These are phyloP conservation scores for Salisapilia sapeloensis DNA, from an alignment of 352 stramenopile species.

Conservation along the genomic window DNA sequence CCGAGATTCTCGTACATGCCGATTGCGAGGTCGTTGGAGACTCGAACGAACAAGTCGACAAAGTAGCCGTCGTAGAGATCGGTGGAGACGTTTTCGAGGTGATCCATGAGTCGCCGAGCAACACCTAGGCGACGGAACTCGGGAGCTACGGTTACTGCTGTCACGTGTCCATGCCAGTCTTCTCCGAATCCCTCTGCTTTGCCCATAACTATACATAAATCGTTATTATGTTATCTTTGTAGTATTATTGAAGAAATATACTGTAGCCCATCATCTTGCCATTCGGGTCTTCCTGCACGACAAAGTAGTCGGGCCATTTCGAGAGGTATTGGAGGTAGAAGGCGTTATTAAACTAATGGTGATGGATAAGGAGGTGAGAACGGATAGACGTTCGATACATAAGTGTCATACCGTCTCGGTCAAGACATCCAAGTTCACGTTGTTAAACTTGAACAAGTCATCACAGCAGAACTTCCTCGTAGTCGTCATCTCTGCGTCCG, in stretches of 20 bases:
- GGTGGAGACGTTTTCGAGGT: slow-evolving; percentile 79
- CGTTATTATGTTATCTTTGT: slow-evolving; percentile 3
- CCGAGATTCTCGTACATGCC: slow-evolving; percentile 88
- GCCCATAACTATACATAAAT: slow-evolving; percentile 70
- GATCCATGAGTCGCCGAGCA: slow-evolving; percentile 89
- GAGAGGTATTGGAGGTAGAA: slow-evolving; percentile 97
- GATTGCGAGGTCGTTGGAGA: slow-evolving; percentile 88
- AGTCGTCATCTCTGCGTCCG: slow-evolving; percentile 85
- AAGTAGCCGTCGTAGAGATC: slow-evolving; percentile 91
- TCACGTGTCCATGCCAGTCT: slow-evolving; percentile 97
- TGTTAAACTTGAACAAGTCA: slow-evolving; percentile 97
- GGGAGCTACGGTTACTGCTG: slow-evolving; percentile 93
- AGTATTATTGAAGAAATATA: slow-evolving; percentile 8
- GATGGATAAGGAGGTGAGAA: too few species aligned
- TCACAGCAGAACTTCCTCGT: slow-evolving; percentile 91
- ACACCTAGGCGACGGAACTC: slow-evolving; percentile 87
- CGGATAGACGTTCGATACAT: slow-evolving; percentile 4
- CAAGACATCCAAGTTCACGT: slow-evolving; percentile 95
- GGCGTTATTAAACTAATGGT: slow-evolving; percentile 86
- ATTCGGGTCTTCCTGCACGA: slow-evolving; percentile 87
- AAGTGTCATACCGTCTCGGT: slow-evolving; percentile 77
- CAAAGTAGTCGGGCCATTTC: slow-evolving; percentile 95
- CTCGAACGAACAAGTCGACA: slow-evolving; percentile 97
- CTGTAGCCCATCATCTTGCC: slow-evolving; percentile 92
- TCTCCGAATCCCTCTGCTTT: slow-evolving; percentile 90